Evolutionary conservation across 768 basidiomycete genomes (phyloP).

Genomic region (Pleurotus tuoliensis): DNA sequence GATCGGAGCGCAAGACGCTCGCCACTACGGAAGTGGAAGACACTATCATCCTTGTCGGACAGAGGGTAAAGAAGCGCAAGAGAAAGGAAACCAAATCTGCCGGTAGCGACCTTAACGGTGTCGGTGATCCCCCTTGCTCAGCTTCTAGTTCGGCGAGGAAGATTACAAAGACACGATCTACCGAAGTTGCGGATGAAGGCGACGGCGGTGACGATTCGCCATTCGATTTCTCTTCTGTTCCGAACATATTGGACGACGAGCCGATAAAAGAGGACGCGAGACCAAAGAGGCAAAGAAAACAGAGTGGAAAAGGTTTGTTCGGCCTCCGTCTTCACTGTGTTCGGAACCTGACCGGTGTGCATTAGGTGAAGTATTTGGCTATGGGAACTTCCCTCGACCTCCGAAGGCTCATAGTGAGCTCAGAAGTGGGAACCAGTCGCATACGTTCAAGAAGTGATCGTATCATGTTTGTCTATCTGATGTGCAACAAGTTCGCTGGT

Average conservation of each 20-base stretch:
- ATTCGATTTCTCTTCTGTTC: slow-evolving; percentile 67
- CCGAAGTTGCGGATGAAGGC: slow-evolving; percentile 5
- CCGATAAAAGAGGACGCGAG: slow-evolving; percentile 33
- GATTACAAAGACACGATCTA: slow-evolving; percentile 16
- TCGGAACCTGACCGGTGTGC: not conserved
- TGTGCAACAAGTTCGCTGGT: too few species aligned
- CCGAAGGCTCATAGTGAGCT: slow-evolving; percentile 63
- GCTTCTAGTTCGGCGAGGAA: slow-evolving; percentile 15
- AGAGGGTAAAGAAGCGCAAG: slow-evolving; percentile 65
- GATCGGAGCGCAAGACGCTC: slow-evolving; percentile 43
- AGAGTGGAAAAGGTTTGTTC: slow-evolving; percentile 24
- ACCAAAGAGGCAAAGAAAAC: slow-evolving; percentile 48
- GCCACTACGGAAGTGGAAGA: slow-evolving; percentile 34
- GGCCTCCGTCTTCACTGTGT: too few species aligned
- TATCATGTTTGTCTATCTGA: too few species aligned
- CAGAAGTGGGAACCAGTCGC: slow-evolving; percentile 66
- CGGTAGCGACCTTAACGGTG: slow-evolving; percentile 14
- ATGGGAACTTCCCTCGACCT: slow-evolving; percentile 61
- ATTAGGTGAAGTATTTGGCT: slow-evolving; percentile 35
- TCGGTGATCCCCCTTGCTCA: slow-evolving; percentile 9
- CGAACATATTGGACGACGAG: slow-evolving; percentile 69
- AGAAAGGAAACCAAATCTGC: slow-evolving; percentile 29
- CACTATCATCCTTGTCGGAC: slow-evolving; percentile 70
- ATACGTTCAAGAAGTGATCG: slow-evolving; percentile 53
- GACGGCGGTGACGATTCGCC: slow-evolving; percentile 18